Conservation (phyloP, 2,329 filamentous ascomycete genomes). For the Botrytis pseudocinerea region DNA sequence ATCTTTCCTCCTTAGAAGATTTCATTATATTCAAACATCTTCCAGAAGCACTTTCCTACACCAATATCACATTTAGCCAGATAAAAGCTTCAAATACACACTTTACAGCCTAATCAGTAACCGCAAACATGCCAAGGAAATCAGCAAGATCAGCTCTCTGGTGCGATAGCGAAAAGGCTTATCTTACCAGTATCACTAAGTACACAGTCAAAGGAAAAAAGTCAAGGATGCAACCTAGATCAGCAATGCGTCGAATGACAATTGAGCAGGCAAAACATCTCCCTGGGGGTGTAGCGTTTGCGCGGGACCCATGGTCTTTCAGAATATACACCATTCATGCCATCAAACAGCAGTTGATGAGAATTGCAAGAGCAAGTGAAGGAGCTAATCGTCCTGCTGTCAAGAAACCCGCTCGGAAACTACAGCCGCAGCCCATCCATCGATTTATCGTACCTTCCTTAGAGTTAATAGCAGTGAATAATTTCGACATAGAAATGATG, state of each 20-base stretch:
- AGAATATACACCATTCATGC: accelerated
- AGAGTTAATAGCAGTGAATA: accelerated
- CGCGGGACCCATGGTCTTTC: background rate
- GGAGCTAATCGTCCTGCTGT: background rate
- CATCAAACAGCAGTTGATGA: background rate
- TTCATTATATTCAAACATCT: background rate
- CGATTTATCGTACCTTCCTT: background rate
- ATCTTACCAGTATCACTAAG: background rate
- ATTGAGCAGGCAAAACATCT: background rate
- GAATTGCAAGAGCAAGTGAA: background rate
- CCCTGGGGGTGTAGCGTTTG: background rate
- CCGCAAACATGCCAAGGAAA: background rate
- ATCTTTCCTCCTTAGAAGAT: background rate
- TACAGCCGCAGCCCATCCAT: background rate
- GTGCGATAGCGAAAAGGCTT: background rate
- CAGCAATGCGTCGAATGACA: background rate
- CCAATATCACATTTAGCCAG: background rate
- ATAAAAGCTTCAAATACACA: background rate
- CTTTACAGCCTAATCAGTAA: background rate
- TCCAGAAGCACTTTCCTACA: background rate
- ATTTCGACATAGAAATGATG: background rate
- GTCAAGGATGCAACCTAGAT: accelerated
- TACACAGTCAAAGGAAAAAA: background rate
- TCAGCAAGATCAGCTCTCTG: background rate
- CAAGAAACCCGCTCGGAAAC: background rate